Evolutionary conservation across 441 rosid species (phyloP).

Genomic region (Kokia cookei): DNA sequence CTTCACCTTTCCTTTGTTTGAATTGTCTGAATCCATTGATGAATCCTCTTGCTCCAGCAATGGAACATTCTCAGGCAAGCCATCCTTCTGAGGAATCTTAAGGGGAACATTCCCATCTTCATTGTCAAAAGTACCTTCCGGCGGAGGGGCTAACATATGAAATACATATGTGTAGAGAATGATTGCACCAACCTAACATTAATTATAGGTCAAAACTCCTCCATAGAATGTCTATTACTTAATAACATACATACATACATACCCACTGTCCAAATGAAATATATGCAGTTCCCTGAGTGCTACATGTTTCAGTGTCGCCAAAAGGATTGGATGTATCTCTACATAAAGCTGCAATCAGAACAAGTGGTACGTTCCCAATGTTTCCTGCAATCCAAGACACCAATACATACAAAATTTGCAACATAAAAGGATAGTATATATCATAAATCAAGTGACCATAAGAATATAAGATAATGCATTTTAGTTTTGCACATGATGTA

Average conservation of each 20-base stretch:
- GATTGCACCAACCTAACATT: conserved; percentile 90
- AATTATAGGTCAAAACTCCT: conserved; percentile 4
- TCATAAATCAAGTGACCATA: no score
- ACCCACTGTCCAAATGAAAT: conserved; percentile 99
- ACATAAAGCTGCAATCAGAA: conserved; percentile 84
- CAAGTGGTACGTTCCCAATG: conserved; percentile 97
- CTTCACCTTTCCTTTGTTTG: conserved; percentile 54
- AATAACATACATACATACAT: conserved; percentile 7
- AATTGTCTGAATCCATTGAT: conserved; percentile 23
- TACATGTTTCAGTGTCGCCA: conserved; percentile 75
- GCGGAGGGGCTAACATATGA: conserved; percentile 89
- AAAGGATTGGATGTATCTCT: conserved; percentile 83
- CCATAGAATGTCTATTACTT: neutral
- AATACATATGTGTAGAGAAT: conserved; percentile 91
- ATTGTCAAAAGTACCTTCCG: conserved; percentile 74
- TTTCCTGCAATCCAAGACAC: conserved; percentile 51
- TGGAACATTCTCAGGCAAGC: conserved; percentile 55
- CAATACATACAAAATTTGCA: neutral
- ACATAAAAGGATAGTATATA: no score
- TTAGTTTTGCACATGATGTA: neutral
- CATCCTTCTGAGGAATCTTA: conserved; percentile 43
- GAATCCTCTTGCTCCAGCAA: conserved; percentile 44
- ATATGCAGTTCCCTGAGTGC: conserved; percentile 84
- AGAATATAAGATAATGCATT: neutral
- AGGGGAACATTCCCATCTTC: conserved; percentile 49